Evolutionary conservation across 2,329 filamentous ascomycete species (phyloP).

Genomic region (Pyrenophora seminiperda): DNA sequence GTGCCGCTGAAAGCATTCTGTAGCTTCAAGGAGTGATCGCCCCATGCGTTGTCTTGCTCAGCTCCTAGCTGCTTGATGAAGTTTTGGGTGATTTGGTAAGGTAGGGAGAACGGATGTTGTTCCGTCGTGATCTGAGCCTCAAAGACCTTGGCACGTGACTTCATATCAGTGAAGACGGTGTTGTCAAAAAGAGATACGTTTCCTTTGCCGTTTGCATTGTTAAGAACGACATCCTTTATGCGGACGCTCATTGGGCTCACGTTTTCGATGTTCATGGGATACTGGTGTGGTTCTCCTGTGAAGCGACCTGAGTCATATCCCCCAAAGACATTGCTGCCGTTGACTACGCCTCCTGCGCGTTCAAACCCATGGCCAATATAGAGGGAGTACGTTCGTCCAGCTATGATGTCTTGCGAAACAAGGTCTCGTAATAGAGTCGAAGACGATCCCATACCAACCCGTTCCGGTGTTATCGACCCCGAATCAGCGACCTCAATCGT

Average conservation of each 20-base stretch:
- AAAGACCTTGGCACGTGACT: constrained; percentile 40
- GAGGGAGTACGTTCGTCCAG: constrained; percentile 50
- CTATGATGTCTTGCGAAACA: constrained; percentile 42
- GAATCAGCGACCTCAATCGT: constrained; percentile 43
- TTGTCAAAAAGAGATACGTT: constrained; percentile 47
- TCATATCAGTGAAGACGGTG: constrained; percentile 38
- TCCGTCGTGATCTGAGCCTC: constrained; percentile 52
- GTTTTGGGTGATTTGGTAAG: constrained; percentile 49
- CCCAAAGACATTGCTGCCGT: constrained; percentile 52
- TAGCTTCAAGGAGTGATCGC: constrained; percentile 47
- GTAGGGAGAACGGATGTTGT: constrained; percentile 51
- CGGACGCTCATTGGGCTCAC: constrained; percentile 47
- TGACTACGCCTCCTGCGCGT: constrained; percentile 49
- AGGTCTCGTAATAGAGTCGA: constrained; percentile 51
- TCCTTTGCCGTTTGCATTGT: constrained; percentile 31
- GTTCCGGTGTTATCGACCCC: constrained; percentile 40
- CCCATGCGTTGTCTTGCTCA: constrained; percentile 45
- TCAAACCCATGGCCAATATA: constrained; percentile 52
- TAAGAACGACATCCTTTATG: constrained; percentile 50
- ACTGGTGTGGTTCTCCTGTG: constrained; percentile 41
- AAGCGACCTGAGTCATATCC: constrained; percentile 54
- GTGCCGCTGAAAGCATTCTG: constrained; percentile 47
- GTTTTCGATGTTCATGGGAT: constrained; percentile 38
- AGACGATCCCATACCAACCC: constrained; percentile 49
- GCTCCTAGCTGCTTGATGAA: constrained; percentile 47